Conservation (phyloP, 202 grass and related monocot species). For the Eragrostis tef region DNA sequence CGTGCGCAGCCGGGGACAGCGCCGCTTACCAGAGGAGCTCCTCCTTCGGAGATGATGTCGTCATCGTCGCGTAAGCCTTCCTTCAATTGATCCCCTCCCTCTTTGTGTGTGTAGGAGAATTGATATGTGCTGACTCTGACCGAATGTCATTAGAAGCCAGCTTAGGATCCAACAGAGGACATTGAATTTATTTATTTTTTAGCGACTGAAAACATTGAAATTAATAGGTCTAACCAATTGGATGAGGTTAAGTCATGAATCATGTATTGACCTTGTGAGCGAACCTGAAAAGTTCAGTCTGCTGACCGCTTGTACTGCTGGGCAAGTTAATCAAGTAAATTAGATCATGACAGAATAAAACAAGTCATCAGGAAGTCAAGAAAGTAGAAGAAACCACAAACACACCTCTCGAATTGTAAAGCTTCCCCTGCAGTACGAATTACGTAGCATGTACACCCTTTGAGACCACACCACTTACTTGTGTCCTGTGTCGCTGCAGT, state of each 20-base stretch:
- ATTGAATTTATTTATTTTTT: too few relatives aligned
- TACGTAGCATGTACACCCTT: neutral
- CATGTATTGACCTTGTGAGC: neutral
- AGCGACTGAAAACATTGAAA: neutral
- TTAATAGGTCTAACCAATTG: neutral
- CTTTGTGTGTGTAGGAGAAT: neutral
- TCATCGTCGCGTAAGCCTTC: slow-evolving; percentile 80
- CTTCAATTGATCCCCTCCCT: too few relatives aligned
- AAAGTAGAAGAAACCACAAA: neutral
- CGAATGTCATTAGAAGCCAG: too few relatives aligned
- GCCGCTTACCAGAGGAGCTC: slow-evolving; percentile 81
- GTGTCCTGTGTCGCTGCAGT: slow-evolving; percentile 33
- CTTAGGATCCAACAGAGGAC: too few relatives aligned
- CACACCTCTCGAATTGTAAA: neutral
- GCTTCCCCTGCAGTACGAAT: neutral
- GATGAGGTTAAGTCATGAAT: neutral
- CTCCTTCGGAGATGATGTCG: slow-evolving; percentile 83
- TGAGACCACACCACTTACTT: neutral
- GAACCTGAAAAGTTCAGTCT: neutral
- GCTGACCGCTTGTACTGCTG: neutral
- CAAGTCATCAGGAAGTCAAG: too few relatives aligned
- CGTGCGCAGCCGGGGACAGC: slow-evolving; percentile 89
- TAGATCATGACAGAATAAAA: too few relatives aligned
- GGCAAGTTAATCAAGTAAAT: neutral
- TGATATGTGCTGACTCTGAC: neutral